phyloP scores from a whole-genome alignment of 768 basidiomycete species.

The Xerocomellus amylosporus region DNA sequence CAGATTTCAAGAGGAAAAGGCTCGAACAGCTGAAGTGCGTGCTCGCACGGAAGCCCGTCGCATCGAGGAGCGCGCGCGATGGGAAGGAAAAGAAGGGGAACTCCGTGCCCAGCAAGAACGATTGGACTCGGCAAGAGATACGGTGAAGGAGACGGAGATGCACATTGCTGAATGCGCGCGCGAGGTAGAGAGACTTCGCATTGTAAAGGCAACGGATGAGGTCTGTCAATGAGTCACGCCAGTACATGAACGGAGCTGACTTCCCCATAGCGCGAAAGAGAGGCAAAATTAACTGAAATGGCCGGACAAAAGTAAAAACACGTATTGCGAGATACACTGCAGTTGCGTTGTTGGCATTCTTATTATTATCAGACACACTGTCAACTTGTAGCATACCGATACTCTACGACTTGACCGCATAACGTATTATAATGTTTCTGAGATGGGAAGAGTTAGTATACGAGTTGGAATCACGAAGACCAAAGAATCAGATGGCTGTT shows the following conservation, averaged over 20 bases:
- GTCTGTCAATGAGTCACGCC: conserved; percentile 22
- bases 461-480: neutral
- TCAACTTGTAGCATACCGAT: neutral
- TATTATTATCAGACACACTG: neutral
- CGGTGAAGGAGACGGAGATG: conserved; percentile 56
- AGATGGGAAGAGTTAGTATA: conserved; percentile 12
- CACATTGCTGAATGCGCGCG: conserved; percentile 68
- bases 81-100: conserved; percentile 50
- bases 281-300: conserved; percentile 46
- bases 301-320: conserved; percentile 8
- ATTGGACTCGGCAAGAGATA: conserved; percentile 49
- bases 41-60: conserved; percentile 43
- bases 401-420: neutral
- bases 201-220: conserved; percentile 69
- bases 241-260: conserved; percentile 1
- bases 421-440: neutral
- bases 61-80: conserved; percentile 59
- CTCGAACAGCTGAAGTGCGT: conserved; percentile 49
- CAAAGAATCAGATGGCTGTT: conserved; percentile 33
- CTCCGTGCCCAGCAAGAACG: conserved; percentile 45
- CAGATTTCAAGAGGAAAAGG: conserved; percentile 58
- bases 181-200: conserved; percentile 66
- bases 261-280: conserved; percentile 48
- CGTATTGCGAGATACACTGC: neutral
- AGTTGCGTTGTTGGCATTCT: too few species aligned